Conservation (phyloP, 352 stramenopile species). For the Globisporangium okanoganense region DNA sequence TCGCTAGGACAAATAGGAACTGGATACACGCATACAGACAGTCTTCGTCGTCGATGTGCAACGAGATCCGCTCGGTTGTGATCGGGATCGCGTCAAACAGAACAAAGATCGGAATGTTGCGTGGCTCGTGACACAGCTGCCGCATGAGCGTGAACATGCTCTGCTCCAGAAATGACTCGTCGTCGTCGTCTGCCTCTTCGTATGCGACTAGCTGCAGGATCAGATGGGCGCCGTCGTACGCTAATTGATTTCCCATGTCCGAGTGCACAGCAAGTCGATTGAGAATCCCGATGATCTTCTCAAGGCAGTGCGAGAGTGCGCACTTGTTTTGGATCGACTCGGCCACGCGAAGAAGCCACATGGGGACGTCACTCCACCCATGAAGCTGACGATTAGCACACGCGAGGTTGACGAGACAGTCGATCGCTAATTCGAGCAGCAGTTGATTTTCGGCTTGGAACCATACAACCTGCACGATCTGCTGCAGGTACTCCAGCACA, state of each 20-base stretch:
- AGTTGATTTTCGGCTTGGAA: slow-evolving; percentile 12
- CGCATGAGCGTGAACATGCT: slow-evolving; percentile 27
- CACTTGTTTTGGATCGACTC: slow-evolving; percentile 24
- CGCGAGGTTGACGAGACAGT: slow-evolving; percentile 43
- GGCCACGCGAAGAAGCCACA: slow-evolving; percentile 30
- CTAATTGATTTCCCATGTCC: slow-evolving; percentile 19
- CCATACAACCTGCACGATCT: slow-evolving; percentile 25
- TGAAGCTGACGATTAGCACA: slow-evolving; percentile 27
- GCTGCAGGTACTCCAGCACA: slow-evolving; percentile 28
- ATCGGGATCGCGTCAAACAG: slow-evolving; percentile 35
- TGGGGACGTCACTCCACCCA: slow-evolving; percentile 25
- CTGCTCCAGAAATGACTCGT: slow-evolving; percentile 23
- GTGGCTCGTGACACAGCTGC: slow-evolving; percentile 29
- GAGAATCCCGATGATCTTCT: slow-evolving; percentile 47
- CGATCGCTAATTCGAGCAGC: slow-evolving; percentile 35
- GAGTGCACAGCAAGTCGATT: slow-evolving; percentile 26
- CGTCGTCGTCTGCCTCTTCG: slow-evolving; percentile 6
- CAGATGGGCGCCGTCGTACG: slow-evolving; percentile 20
- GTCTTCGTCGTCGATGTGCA: slow-evolving; percentile 26
- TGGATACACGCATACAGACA: slow-evolving; percentile 25
- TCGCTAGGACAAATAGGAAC: slow-evolving; percentile 26
- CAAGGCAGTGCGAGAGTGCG: slow-evolving; percentile 20
- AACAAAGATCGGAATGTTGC: slow-evolving; percentile 29
- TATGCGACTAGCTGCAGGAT: slow-evolving; percentile 27
- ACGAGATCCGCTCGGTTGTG: slow-evolving; percentile 24